Conservation (phyloP, 108 stramenopile genomes). For the Skeletonema tropicum region DNA sequence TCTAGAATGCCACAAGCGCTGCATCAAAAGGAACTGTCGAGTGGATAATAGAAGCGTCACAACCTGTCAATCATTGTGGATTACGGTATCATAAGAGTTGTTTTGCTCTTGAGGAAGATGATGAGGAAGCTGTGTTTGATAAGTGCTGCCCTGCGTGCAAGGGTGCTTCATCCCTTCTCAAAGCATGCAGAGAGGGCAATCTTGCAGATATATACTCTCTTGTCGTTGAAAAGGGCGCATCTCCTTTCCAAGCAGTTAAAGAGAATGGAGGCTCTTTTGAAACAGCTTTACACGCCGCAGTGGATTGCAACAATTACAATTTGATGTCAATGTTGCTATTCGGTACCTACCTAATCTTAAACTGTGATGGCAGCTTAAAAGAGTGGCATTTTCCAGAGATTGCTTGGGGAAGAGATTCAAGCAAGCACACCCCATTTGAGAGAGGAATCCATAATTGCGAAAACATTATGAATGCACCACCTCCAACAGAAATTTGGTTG, state of each 20-base stretch:
- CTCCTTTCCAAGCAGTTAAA: not conserved
- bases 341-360: not conserved
- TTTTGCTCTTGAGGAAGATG: not conserved
- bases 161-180: not conserved
- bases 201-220: not conserved
- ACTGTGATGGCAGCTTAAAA: not conserved
- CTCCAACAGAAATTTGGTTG: not conserved
- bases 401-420: not conserved
- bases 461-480: not conserved
- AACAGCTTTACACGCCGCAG: not conserved
- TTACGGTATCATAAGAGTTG: constrained; percentile 1
- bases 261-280: not conserved
- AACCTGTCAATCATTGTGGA: not conserved
- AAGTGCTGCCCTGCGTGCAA: not conserved
- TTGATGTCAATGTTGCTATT: constrained; percentile 1
- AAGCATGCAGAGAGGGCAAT: not conserved
- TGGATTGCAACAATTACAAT: constrained; percentile 1
- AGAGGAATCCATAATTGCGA: not conserved
- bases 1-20: not conserved
- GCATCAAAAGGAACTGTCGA: not conserved
- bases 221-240: not conserved
- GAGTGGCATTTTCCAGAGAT: not conserved
- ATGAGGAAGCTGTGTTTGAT: not conserved
- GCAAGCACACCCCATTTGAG: not conserved
- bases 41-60: not conserved